Evolutionary conservation across 495 filamentous ascomycete genomes (phyloP).

Genomic region (Aspergillus sparsus): DNA sequence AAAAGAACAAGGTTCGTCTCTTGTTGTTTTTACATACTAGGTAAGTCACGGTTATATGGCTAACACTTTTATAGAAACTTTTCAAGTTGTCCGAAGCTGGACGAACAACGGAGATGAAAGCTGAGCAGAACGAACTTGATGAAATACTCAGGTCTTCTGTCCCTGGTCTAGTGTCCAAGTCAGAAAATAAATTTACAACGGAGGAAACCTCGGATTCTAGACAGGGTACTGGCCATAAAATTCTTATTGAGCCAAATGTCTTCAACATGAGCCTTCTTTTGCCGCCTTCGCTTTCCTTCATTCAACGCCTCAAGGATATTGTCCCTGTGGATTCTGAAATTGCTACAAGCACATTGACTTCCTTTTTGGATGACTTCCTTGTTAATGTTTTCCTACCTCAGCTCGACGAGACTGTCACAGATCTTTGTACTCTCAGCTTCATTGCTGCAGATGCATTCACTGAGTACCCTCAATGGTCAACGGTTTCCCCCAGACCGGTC

Average conservation of each 20-base stretch:
- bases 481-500: slow-evolving; percentile 75
- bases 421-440: slow-evolving; percentile 79
- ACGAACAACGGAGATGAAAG: slow-evolving; percentile 67
- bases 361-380: slow-evolving; percentile 96
- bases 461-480: slow-evolving; percentile 78
- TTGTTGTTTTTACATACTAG: background rate
- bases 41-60: slow-evolving; percentile 5
- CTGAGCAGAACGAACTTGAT: slow-evolving; percentile 88
- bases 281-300: slow-evolving; percentile 89
- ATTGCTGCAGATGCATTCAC: slow-evolving; percentile 86
- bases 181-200: slow-evolving; percentile 47
- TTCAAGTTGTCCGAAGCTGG: slow-evolving; percentile 90
- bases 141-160: slow-evolving; percentile 87
- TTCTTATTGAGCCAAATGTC: slow-evolving; percentile 90
- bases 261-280: slow-evolving; percentile 97
- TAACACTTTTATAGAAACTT: slow-evolving; percentile 56
- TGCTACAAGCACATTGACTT: slow-evolving; percentile 81
- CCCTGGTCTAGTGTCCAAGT: slow-evolving; percentile 84
- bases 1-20: slow-evolving; percentile 60
- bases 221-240: slow-evolving; percentile 69
- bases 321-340: slow-evolving; percentile 85
- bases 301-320: slow-evolving; percentile 87
- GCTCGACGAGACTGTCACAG: slow-evolving; percentile 89
- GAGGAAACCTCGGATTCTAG: slow-evolving; percentile 40
- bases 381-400: slow-evolving; percentile 98